Percentiles rank a stretch among this genome's conserved stretches.
Evolutionary conservation across 2,329 filamentous ascomycete species (phyloP).

Genomic region (Penicillium sp.): DNA sequence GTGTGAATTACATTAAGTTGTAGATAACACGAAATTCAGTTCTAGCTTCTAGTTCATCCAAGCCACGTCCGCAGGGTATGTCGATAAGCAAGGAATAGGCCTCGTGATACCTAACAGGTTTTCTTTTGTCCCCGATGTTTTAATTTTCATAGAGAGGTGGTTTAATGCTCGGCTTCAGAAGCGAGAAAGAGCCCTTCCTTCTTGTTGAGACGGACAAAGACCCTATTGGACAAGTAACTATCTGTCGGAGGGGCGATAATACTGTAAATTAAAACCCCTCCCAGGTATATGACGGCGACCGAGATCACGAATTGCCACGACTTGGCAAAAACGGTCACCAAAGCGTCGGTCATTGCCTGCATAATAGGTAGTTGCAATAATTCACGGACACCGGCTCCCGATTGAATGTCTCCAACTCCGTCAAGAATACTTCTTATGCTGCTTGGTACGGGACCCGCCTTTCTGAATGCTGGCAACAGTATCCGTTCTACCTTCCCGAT

Average conservation of each 20-base stretch:
- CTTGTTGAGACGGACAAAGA: neutral
- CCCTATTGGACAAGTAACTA: neutral
- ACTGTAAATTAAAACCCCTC: neutral
- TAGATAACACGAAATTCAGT: no score
- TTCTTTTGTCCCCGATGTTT: no score
- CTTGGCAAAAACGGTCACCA: neutral
- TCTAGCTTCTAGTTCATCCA: no score
- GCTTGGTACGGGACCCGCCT: neutral
- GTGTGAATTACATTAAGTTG: neutral
- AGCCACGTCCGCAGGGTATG: no score
- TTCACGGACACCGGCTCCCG: neutral
- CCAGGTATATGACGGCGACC: neutral
- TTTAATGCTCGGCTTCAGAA: no score
- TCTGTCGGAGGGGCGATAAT: neutral
- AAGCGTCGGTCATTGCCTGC: neutral
- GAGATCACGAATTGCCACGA: neutral
- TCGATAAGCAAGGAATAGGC: no score
- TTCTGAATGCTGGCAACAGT: neutral
- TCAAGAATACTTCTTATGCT: neutral
- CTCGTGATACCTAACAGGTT: no score
- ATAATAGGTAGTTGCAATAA: neutral
- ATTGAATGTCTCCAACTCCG: neutral
- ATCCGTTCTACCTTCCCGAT: neutral
- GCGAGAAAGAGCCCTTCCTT: no score
- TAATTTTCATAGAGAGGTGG: no score